Evolutionary conservation across 2,329 filamentous ascomycete species (phyloP), one percentile per base, ranked within the genome.

Genomic region (Venturia effusa): DNA sequence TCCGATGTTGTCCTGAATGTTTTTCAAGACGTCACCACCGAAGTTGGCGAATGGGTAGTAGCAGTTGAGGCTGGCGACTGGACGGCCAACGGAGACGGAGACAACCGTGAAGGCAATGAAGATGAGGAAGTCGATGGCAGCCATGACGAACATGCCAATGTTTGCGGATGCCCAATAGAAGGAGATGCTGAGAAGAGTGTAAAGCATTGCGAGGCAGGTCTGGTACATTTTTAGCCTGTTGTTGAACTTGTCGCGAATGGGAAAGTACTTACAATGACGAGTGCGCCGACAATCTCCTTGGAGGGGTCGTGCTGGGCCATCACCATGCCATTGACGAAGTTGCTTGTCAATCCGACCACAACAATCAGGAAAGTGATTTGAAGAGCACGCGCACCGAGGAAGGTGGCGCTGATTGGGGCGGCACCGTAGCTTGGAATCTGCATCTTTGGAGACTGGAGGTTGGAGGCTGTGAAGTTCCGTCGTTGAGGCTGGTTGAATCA

Each of bases 161-260:
- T 84, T 81, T 73, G 92, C 89, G 69, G 86, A 81, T 76, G 91
- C 93, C 68, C 92, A 88, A 73, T 95, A 91, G 77, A 88, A 88
- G 22, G 88, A 88, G 69, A 95, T 87, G 69, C 83, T 82, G 68
- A 81, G 73, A 43, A 79, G 72, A 68, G 87, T 84, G 80, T 96
- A 96, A 66, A 96, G 83, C 5, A 87, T 83, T 11, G 89, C 87
- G 65, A 94, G 85, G 76, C 84, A 89, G 37, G 89, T 85, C 91
- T 95, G 67, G 15, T 11, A n/a, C 45, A 48, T 34, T 64, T 66
- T 75, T 63, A 72, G 68, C 57, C 54, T 61, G 24, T 43, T 61
- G 17, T 2, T 39, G 37, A 13, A 43, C 15, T 19, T 37, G 59
- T 39, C 22, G 45, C 45, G 27, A 40, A n/a, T 30, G 24, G 19